Conservation (phyloP, 768 basidiomycete genomes). For the Trametes elegans region DNA sequence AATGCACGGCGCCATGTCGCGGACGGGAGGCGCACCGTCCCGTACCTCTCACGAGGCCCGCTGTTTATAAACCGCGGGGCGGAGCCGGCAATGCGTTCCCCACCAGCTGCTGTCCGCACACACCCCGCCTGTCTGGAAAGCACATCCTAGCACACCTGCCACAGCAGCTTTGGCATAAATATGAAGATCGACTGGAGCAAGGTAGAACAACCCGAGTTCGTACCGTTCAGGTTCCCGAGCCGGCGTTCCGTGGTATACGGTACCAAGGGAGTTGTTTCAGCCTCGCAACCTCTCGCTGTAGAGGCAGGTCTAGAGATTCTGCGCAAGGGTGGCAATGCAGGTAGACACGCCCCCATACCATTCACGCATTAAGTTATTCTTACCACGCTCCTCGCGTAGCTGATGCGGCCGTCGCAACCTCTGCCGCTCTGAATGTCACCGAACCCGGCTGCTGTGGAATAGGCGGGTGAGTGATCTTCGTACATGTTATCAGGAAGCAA, state of each 20-base stretch:
- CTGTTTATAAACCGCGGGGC: neutral
- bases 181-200: conserved; percentile 53
- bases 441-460: conserved; percentile 91
- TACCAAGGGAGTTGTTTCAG: conserved; percentile 68
- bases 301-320: conserved; percentile 92
- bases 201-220: conserved; percentile 63
- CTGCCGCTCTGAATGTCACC: conserved; percentile 89
- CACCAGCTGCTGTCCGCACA: neutral
- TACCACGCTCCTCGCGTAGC: conserved; percentile 43
- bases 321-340: conserved; percentile 93
- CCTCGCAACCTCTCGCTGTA: conserved; percentile 88
- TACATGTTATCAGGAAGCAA: too few relatives aligned
- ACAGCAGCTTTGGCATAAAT: neutral
- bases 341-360: conserved; percentile 37
- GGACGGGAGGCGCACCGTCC: neutral
- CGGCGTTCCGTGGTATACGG: conserved; percentile 75
- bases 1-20: neutral
- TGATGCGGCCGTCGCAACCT: conserved; percentile 92
- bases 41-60: conserved; percentile 12
- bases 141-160: neutral
- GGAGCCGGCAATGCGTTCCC: neutral
- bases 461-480: conserved; percentile 63
- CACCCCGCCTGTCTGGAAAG: neutral
- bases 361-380: neutral
- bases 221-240: conserved; percentile 73